These are phyloP conservation scores for Magnolia kwangsiensis DNA, from an alignment of 164 flowering plant species.

Conservation along the genomic window DNA sequence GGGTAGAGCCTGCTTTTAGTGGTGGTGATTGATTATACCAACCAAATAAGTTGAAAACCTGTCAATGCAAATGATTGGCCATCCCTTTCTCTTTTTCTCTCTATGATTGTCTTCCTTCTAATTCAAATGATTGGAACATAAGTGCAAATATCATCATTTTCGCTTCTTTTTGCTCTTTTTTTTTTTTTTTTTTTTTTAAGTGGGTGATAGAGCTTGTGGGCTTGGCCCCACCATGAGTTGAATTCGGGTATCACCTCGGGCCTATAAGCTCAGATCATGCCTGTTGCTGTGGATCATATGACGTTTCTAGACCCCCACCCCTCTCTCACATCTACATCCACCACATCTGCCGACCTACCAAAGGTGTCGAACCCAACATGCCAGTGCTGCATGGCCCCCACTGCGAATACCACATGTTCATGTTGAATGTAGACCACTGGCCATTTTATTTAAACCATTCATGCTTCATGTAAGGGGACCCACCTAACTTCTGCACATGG, in stretches of 20 bases:
- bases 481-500: no score
- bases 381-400: background rate
- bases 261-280: background rate
- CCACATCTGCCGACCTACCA: background rate
- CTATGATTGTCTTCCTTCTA: background rate
- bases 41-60: background rate
- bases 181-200: no score
- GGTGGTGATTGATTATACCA: background rate
- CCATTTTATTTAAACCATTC: no score
- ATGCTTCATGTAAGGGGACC: no score
- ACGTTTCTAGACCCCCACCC: background rate
- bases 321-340: background rate
- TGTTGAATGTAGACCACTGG: no score
- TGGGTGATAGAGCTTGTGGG: background rate
- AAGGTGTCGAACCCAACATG: background rate
- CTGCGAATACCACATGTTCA: no score
- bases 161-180: background rate
- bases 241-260: background rate
- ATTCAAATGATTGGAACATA: background rate
- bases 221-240: background rate
- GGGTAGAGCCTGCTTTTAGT: background rate
- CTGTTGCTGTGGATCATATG: background rate
- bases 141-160: background rate
- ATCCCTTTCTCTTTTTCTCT: background rate
- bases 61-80: conserved; percentile 6